Evolutionary conservation across 208 protist species (phyloP).

Genomic region (Acanthamoeba sp.): DNA sequence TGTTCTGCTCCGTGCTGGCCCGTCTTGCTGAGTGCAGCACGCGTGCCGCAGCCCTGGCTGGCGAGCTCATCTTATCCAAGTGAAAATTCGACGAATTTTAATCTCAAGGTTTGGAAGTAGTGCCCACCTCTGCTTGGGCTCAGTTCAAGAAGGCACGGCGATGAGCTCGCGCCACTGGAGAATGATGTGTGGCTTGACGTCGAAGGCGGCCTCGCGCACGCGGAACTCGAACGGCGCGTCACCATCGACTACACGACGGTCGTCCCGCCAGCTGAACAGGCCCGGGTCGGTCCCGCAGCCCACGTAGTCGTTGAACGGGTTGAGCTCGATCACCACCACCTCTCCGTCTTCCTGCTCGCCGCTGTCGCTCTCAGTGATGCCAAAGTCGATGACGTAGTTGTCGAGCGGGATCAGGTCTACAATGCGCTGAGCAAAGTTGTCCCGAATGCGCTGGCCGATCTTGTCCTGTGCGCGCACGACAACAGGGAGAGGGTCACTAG

Average conservation of each 20-base stretch:
- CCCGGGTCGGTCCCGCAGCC: not conserved
- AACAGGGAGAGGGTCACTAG: too few relatives aligned
- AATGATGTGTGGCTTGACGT: not conserved
- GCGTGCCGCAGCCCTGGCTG: too few relatives aligned
- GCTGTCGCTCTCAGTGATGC: not conserved
- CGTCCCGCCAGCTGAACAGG: not conserved
- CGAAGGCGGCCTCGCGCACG: not conserved
- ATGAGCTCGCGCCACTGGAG: not conserved
- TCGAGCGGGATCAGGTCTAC: not conserved
- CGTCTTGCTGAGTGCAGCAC: too few relatives aligned
- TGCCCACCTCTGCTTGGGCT: too few relatives aligned
- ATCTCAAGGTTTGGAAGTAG: too few relatives aligned
- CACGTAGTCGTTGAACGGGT: conserved; percentile 1
- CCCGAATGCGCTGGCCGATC: not conserved
- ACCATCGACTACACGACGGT: not conserved
- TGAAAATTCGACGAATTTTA: too few relatives aligned
- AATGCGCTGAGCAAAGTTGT: not conserved
- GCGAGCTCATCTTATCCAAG: too few relatives aligned
- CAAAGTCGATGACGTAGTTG: conserved; percentile 1
- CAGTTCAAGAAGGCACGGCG: not conserved
- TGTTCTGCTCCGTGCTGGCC: too few relatives aligned
- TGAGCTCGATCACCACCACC: not conserved
- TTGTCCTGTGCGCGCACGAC: not conserved
- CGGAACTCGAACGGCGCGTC: not conserved
- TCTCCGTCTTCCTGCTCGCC: not conserved